Conservation (phyloP, 495 filamentous ascomycete genomes). For the Xylaria castorea region DNA sequence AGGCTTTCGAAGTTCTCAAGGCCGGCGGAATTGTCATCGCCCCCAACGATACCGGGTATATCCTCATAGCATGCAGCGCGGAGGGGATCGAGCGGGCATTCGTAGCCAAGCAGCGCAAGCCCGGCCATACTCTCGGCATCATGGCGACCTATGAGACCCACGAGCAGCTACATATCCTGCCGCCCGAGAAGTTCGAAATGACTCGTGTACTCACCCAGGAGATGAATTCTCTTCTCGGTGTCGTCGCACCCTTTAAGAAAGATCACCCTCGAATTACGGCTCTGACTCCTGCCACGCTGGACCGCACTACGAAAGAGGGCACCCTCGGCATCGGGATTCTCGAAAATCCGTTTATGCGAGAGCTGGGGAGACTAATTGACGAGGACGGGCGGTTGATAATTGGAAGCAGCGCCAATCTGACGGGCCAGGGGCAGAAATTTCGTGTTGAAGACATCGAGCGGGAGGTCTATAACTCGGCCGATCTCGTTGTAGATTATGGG, state of each 20-base stretch:
- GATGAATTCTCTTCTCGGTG: constrained; percentile 32
- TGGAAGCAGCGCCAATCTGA: constrained; percentile 35
- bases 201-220: constrained; percentile 39
- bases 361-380: constrained; percentile 25
- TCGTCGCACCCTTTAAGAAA: constrained; percentile 4
- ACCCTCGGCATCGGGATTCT: constrained; percentile 35
- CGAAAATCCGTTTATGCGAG: constrained; percentile 31
- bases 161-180: constrained; percentile 34
- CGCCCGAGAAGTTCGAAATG: constrained; percentile 33
- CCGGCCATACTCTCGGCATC: constrained; percentile 35
- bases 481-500: background rate
- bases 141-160: constrained; percentile 37
- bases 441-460: constrained; percentile 9
- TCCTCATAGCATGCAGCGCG: constrained; percentile 30
- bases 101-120: constrained; percentile 36
- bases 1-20: background rate
- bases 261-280: constrained; percentile 11
- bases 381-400: constrained; percentile 32
- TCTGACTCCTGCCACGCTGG: constrained; percentile 6
- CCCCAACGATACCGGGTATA: constrained; percentile 41
- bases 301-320: constrained; percentile 33
- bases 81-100: constrained; percentile 35
- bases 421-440: background rate
- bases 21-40: constrained; percentile 24
- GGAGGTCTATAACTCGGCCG: background rate